Evolutionary conservation across 768 basidiomycete species (phyloP).

Genomic region (Pulveroboletus sp.): DNA sequence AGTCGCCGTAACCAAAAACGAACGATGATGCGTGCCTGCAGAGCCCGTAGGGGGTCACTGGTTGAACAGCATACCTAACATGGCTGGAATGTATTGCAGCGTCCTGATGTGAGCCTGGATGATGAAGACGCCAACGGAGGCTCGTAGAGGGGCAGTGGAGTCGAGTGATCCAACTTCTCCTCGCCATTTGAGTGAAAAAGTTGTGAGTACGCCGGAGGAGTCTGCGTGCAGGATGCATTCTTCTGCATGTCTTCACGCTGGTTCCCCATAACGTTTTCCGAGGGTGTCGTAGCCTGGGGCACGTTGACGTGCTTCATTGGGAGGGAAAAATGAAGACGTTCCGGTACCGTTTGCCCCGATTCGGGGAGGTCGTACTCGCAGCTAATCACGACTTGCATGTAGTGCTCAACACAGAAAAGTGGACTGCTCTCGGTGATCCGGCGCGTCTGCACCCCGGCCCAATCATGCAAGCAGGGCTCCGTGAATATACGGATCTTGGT

Average conservation of each 20-base stretch:
- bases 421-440: constrained; percentile 50
- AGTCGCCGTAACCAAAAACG: constrained; percentile 3
- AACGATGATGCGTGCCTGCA: no score
- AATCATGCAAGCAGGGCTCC: constrained; percentile 17
- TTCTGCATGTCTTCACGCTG: constrained; percentile 8
- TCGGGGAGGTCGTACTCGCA: constrained; percentile 51
- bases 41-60: no score
- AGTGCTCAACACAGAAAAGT: constrained; percentile 53
- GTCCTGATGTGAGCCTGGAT: background rate
- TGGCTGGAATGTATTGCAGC: background rate
- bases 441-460: constrained; percentile 28
- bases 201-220: constrained; percentile 73
- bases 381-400: constrained; percentile 47
- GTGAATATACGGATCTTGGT: constrained; percentile 18
- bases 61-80: background rate
- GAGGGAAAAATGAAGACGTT: constrained; percentile 36
- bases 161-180: constrained; percentile 61
- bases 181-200: constrained; percentile 73
- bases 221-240: constrained; percentile 20
- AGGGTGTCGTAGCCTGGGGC: constrained; percentile 15
- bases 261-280: constrained; percentile 1
- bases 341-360: constrained; percentile 20
- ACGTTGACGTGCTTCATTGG: constrained; percentile 51
- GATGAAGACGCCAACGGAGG: constrained; percentile 27
- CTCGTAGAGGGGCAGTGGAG: constrained; percentile 60